These are phyloP conservation scores for Holtermanniella nyarrowii DNA, from an alignment of 768 basidiomycete genomes.

Conservation along the genomic window DNA sequence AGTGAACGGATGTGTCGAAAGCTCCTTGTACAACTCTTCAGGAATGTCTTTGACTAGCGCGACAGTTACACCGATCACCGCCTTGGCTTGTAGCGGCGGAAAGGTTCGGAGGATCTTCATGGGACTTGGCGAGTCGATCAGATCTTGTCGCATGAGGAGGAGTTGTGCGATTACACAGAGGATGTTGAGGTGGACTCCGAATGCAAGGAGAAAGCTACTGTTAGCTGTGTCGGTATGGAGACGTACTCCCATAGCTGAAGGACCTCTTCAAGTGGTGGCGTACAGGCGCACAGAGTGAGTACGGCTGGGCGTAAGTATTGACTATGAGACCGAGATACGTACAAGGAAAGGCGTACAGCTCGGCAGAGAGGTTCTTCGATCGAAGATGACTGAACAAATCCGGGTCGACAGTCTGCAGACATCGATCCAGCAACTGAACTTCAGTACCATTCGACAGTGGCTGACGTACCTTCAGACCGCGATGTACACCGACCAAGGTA, in stretches of 20 bases:
- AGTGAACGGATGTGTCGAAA: slow-evolving; percentile 33
- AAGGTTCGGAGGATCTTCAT: slow-evolving; percentile 91
- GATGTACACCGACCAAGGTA: slow-evolving; percentile 88
- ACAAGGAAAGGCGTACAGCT: slow-evolving; percentile 97
- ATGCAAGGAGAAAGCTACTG: slow-evolving; percentile 69
- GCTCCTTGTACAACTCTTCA: slow-evolving; percentile 43
- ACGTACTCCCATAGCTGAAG: slow-evolving; percentile 77
- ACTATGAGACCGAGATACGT: slow-evolving; percentile 34
- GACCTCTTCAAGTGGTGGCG: slow-evolving; percentile 90
- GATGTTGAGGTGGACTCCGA: slow-evolving; percentile 92
- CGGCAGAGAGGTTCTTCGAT: slow-evolving; percentile 84
- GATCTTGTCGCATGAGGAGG: slow-evolving; percentile 74
- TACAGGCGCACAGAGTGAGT: slow-evolving; percentile 90
- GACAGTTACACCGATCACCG: slow-evolving; percentile 84
- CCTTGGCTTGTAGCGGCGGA: slow-evolving; percentile 75
- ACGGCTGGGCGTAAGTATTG: slow-evolving; percentile 52
- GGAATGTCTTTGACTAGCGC: slow-evolving; percentile 88
- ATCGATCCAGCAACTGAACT: slow-evolving; percentile 74
- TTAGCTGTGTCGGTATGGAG: background rate
- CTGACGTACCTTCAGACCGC: slow-evolving; percentile 69
- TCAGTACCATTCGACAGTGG: background rate
- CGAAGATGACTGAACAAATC: slow-evolving; percentile 71
- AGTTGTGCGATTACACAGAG: slow-evolving; percentile 95
- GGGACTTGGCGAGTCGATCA: slow-evolving; percentile 81
- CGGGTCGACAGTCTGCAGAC: slow-evolving; percentile 80